Base-by-base conservation (phyloP, 1,284 basidiomycete species). In the Microstroma glucosiphilum region DNA sequence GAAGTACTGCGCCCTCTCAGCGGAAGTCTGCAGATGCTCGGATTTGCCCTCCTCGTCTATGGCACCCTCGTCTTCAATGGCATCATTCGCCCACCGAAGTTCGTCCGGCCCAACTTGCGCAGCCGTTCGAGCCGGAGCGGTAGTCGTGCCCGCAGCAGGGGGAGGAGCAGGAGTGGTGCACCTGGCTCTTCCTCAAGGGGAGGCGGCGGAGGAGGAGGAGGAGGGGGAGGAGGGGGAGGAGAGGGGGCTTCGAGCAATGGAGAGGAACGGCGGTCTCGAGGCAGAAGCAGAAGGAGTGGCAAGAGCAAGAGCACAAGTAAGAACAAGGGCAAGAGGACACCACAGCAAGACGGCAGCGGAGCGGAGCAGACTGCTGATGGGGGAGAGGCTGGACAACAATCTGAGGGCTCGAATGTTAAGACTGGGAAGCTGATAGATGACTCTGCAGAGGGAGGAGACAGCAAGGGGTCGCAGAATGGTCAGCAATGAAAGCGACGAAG, bases 41-140 rank as follows among this genome's bases (percentile, higher is more conserved):
- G 96, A 1, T 99, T 99, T 80, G 86, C 84, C 9, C 81, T 97
- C 59, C 84, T 99, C 65, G 93, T 97, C 85, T 92, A 83, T 82
- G 86, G 86, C 41, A 73, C 76, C 9, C 76, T 74, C 68, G 60
- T 61, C 41, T 78, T 78, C 71, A 78, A 78, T 65, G 72, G 72
- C 26, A 72, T 78, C 49, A 66, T 76, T 9, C 58, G 58, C 6
- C 71, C 75, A 3, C 75, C 75, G 0, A 58, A 42, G 7, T 71
- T 62, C 60, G 21, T 61, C 23, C 13, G 60, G 23, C 60, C 60
- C 15, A 19, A 21, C 25, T 58, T 49, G 56, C 59, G 43, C 43
- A 17, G 17, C 6, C 43, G 21, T 12, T 48, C 15, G 17, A 6
- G 21, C 43, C 15, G 43, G 43, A 17, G 21, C 43, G 43, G 43